Evolutionary conservation across 306 rosid species (phyloP).

Genomic region (Rosa rugosa): DNA sequence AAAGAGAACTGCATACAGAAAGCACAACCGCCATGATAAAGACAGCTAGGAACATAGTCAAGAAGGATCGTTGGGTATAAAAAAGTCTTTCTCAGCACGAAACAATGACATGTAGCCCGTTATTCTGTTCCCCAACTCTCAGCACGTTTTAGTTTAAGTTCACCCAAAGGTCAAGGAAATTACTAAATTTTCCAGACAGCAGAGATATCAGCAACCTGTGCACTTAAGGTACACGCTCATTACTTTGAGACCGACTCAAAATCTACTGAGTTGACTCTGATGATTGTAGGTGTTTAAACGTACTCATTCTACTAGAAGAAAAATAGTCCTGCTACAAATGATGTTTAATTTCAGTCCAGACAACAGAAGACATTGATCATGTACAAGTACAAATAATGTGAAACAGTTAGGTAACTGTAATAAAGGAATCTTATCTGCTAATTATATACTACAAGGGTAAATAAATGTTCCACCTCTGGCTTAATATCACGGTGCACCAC

Average conservation of each 20-base stretch:
- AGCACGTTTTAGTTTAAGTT: not conserved
- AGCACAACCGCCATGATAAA: not conserved
- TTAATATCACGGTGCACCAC: conserved; percentile 99
- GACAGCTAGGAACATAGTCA: not conserved
- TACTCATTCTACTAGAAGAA: not conserved
- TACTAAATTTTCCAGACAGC: not conserved
- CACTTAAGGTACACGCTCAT: not conserved
- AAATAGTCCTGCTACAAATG: not conserved
- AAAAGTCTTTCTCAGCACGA: not conserved
- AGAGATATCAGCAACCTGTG: not conserved
- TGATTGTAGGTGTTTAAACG: not conserved
- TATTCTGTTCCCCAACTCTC: not conserved
- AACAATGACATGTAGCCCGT: not conserved
- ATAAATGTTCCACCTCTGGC: conserved; percentile 72
- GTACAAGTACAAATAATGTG: not conserved
- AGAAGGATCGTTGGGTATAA: not conserved
- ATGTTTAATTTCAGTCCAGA: conserved; percentile 1
- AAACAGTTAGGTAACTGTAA: not conserved
- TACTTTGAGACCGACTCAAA: not conserved
- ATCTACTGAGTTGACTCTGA: not conserved
- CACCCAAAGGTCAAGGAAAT: not conserved
- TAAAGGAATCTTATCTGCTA: not conserved
- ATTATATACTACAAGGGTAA: conserved; percentile 4
- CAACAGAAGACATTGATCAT: not conserved
- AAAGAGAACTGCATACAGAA: not conserved